Evolutionary conservation across 306 rosid species (phyloP).

Genomic region (Dryas drummondii): DNA sequence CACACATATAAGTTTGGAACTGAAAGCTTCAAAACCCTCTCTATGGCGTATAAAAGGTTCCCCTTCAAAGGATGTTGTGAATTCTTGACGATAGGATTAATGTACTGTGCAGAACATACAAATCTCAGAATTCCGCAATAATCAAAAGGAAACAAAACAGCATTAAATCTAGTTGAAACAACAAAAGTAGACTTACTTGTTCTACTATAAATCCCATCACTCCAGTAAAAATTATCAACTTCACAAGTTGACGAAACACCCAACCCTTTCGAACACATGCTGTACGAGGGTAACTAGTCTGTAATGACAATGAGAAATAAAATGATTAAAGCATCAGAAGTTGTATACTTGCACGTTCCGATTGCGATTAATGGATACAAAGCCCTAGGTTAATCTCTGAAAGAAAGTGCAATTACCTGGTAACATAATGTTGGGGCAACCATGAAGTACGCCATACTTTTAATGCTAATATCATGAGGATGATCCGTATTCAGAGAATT

Average conservation of each 20-base stretch:
- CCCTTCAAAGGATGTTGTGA: conserved; percentile 97
- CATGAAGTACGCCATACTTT: conserved; percentile 84
- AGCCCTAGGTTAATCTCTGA: neutral
- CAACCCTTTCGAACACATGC: conserved; percentile 79
- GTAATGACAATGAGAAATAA: conserved; percentile 26
- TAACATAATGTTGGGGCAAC: conserved; percentile 96
- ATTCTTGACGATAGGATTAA: conserved; percentile 84
- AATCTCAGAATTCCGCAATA: conserved; percentile 27
- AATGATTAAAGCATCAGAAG: neutral
- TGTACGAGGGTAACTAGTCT: conserved; percentile 89
- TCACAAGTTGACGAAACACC: conserved; percentile 80
- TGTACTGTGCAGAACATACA: conserved; percentile 78
- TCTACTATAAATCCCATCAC: conserved; percentile 95
- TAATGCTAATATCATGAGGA: conserved; percentile 55
- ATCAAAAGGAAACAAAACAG: conserved; percentile 11
- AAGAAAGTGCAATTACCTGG: conserved; percentile 59
- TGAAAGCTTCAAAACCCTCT: conserved; percentile 95
- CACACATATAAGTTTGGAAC: conserved; percentile 97
- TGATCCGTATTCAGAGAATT: conserved; percentile 40
- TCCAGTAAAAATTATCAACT: conserved; percentile 89
- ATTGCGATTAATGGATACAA: neutral
- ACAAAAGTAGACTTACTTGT: conserved; percentile 58
- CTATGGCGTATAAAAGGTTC: conserved; percentile 71
- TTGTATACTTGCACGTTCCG: neutral
- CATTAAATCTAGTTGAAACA: conserved; percentile 6